Conservation (phyloP, 805 yeast species). For the Priceomyces carsonii region DNA sequence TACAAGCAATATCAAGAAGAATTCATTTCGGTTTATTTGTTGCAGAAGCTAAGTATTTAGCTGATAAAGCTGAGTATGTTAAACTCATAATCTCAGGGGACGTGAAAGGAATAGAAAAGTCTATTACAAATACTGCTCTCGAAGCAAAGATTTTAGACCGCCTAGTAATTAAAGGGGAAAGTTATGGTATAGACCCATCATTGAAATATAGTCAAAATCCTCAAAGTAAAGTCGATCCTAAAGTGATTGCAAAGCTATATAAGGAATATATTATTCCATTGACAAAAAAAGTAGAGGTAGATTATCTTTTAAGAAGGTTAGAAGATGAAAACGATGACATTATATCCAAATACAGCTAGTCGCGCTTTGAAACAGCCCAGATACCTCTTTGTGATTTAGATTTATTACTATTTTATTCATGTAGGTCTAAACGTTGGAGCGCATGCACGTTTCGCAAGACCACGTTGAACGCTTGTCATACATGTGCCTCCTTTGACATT, state of each 20-base stretch:
- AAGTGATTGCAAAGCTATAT: conserved; percentile 78
- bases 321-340: conserved; percentile 49
- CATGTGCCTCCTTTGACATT: conserved; percentile 2
- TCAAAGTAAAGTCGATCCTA: conserved; percentile 78
- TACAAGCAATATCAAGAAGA: conserved; percentile 87
- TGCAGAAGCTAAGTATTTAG: conserved; percentile 88
- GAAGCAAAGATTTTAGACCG: conserved; percentile 82
- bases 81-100: conserved; percentile 67
- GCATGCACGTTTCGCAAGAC: conserved; percentile 1
- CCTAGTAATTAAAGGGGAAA: conserved; percentile 75
- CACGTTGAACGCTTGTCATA: conserved; percentile 1
- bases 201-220: conserved; percentile 65
- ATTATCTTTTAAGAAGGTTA: conserved; percentile 79
- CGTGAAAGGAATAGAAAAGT: conserved; percentile 67
- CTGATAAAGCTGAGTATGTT: conserved; percentile 63
- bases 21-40: conserved; percentile 97
- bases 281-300: conserved; percentile 94
- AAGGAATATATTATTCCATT: conserved; percentile 88
- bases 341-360: neutral
- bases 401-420: too few relatives aligned
- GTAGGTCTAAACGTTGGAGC: too few relatives aligned
- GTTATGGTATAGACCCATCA: conserved; percentile 87
- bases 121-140: conserved; percentile 85
- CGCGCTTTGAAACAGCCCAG: neutral
- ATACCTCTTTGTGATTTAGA: neutral